These are phyloP conservation scores for Tulasnella sp. DNA, from an alignment of 768 basidiomycete genomes.

Conservation along the genomic window DNA sequence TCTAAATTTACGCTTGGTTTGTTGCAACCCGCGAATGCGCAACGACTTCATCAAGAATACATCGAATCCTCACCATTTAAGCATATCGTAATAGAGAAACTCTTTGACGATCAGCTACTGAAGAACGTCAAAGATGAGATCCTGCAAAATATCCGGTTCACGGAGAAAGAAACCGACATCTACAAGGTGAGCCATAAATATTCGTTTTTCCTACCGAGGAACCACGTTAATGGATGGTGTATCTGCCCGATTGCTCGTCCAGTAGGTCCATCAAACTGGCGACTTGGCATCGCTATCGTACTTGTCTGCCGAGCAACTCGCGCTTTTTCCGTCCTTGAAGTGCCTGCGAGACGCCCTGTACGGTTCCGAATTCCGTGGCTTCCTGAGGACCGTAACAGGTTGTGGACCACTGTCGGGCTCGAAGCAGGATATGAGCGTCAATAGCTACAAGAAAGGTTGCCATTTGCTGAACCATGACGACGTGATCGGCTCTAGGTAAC, in stretches of 20 bases:
- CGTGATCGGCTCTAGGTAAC: slow-evolving; percentile 71
- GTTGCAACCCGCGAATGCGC: slow-evolving; percentile 45
- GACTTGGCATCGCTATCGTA: slow-evolving; percentile 89
- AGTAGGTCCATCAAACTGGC: slow-evolving; percentile 89
- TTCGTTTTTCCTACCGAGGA: background rate
- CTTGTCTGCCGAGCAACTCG: slow-evolving; percentile 62
- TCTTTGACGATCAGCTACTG: slow-evolving; percentile 77
- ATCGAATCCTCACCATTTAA: slow-evolving; percentile 56
- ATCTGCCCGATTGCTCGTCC: background rate
- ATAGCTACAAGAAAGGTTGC: slow-evolving; percentile 80
- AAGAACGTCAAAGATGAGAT: slow-evolving; percentile 76
- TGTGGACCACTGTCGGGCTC: slow-evolving; percentile 83
- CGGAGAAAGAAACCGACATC: slow-evolving; percentile 95
- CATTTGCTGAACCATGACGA: slow-evolving; percentile 98
- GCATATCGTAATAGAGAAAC: slow-evolving; percentile 63
- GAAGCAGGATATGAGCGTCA: slow-evolving; percentile 93
- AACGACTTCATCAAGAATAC: slow-evolving; percentile 46
- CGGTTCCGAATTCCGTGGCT: slow-evolving; percentile 65
- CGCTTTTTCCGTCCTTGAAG: slow-evolving; percentile 67
- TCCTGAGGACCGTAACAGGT: slow-evolving; percentile 76
- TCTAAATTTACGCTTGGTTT: slow-evolving; percentile 39
- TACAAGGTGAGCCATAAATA: slow-evolving; percentile 56
- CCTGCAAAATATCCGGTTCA: slow-evolving; percentile 61
- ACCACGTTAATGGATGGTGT: background rate
- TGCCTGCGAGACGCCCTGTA: slow-evolving; percentile 85